Evolutionary conservation across 2,329 filamentous ascomycete genomes (phyloP), one percentile per base, ranked within the genome.

Genomic region (Mycosphaerelloides madeirae): DNA sequence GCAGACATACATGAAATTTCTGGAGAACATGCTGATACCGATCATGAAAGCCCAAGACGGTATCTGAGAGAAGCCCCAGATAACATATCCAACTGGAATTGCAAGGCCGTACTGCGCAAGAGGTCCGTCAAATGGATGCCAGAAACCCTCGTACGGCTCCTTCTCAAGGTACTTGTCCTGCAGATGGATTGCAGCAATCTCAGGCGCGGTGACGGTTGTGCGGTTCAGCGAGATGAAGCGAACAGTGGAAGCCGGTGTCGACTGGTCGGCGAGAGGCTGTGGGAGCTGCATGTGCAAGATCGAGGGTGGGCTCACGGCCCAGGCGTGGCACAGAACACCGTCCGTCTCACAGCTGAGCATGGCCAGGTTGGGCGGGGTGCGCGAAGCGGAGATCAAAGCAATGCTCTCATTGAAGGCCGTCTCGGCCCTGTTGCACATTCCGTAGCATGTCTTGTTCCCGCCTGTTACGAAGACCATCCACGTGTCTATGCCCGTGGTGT

Each of bases 401-500:
- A 57, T 49, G 28, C 67, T 49, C 62, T 74, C 70, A 57, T 75
- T 74, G 69, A 70, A 76, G 18, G 83, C 84, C 45, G 71, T 69
- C 59, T 87, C 84, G 41, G 83, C 68, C 48, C 70, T 73, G 32
- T 62, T 73, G 67, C 86, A 91, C 60, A 78, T 74, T 56, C 84
- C 85, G 62, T 77, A 83, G 71, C 86, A 91, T 25, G 85, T 88
- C 71, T 81, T 84, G 74, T 90, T 89, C 56, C 84, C 75, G 44
- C 86, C 86, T 8, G 81, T 85, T 55, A 87, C 69, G 55, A 85
- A 75, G 49, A 91, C 71, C 74, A 85, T 82, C 84, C 84, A 89
- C 68, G 88, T 83, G 67, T 84, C 83, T 4, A 85, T 83, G 6
- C 69, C 75, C 9, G 78, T 64, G 41, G 61, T 77, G 50, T 77